A percentile compares a stretch with the other conserved stretches of the same genome.
phyloP scores from a whole-genome alignment of 352 stramenopile species.

The Globisporangium irregulare region DNA sequence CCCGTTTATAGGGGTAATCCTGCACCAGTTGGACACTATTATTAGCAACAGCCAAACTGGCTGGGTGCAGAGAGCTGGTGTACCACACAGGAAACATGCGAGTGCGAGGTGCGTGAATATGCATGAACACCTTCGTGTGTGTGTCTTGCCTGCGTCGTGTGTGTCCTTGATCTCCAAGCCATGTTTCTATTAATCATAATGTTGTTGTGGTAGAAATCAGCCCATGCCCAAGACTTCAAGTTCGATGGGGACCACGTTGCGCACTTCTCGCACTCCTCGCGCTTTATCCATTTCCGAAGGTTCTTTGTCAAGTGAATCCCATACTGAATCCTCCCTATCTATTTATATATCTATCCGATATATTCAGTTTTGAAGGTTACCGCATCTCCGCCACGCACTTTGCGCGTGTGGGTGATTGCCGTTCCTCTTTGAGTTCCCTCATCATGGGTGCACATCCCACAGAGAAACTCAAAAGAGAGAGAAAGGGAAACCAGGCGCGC shows the following conservation, averaged over 20 bases:
- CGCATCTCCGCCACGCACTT: neutral
- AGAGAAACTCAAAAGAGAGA: neutral
- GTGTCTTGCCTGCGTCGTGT: neutral
- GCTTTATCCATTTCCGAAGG: too few species aligned
- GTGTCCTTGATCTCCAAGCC: neutral
- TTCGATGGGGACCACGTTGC: neutral
- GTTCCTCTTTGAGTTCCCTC: neutral
- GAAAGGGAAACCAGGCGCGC: neutral
- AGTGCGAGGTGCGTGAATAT: neutral
- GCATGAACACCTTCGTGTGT: neutral
- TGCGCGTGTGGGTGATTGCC: neutral
- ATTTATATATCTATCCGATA: neutral
- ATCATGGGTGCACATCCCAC: slow-evolving; percentile 1
- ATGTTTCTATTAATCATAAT: neutral
- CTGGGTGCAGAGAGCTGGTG: neutral
- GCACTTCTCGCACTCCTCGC: neutral
- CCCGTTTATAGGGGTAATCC: neutral
- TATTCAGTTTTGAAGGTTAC: neutral
- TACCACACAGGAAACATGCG: neutral
- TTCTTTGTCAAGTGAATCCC: neutral
- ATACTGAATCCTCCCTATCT: neutral
- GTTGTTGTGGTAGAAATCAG: neutral
- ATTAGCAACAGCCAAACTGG: neutral
- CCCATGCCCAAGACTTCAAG: neutral
- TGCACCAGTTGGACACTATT: neutral